These are phyloP conservation scores for Erodium maritimum DNA, from an alignment of 345 rosid species.

Conservation along the genomic window DNA sequence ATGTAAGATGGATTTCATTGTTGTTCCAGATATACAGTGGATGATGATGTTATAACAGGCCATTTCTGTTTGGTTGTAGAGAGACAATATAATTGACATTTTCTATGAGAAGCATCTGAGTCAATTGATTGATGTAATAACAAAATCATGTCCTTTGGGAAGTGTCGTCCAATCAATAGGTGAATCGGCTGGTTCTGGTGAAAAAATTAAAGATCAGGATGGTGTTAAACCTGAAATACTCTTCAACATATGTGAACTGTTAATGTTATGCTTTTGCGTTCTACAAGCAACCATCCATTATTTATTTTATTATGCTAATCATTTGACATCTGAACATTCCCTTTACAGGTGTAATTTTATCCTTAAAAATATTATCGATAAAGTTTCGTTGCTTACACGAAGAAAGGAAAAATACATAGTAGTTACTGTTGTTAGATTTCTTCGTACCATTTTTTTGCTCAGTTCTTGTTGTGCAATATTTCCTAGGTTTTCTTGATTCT, in stretches of 20 bases:
- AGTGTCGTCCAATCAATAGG: slow-evolving; percentile 23
- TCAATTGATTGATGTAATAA: slow-evolving; percentile 77
- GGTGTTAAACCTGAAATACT: no score
- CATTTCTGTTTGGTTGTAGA: slow-evolving; percentile 26
- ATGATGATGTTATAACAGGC: no score
- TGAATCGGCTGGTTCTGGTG: slow-evolving; percentile 29
- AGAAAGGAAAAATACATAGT: slow-evolving; percentile 90
- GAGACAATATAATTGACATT: slow-evolving; percentile 68
- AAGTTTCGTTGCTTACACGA: slow-evolving; percentile 64
- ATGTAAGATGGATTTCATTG: no score
- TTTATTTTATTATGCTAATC: no score
- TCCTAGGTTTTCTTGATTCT: slow-evolving; percentile 1
- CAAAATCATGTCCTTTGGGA: slow-evolving; percentile 56
- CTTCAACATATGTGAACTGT: no score
- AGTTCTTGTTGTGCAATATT: slow-evolving; percentile 48
- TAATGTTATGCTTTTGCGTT: no score
- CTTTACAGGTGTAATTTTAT: slow-evolving; percentile 79
- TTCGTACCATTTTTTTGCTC: slow-evolving; percentile 77
- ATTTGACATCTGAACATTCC: background rate
- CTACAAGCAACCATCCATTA: no score
- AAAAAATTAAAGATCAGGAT: slow-evolving; percentile 27
- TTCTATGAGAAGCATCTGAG: slow-evolving; percentile 91
- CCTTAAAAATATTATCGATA: slow-evolving; percentile 64
- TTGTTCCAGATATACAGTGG: no score
- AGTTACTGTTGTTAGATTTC: slow-evolving; percentile 86